Evolutionary conservation across 2,329 filamentous ascomycete genomes (phyloP).

Genomic region (Rhinocladiella similis): DNA sequence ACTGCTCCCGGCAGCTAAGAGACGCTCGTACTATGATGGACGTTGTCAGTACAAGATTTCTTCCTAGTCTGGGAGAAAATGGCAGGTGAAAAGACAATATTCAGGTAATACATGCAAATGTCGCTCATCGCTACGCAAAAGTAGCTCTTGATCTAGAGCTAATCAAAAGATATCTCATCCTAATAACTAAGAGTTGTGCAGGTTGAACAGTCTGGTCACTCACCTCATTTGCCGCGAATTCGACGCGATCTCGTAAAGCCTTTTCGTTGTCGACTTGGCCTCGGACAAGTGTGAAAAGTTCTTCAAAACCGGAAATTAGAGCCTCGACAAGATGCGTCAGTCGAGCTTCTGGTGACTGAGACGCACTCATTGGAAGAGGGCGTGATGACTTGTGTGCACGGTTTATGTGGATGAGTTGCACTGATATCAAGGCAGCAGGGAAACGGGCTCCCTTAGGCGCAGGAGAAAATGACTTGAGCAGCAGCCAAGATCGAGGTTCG

Average conservation of each 20-base stretch:
- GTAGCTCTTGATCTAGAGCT: slow-evolving; percentile 85
- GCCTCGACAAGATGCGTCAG: slow-evolving; percentile 12
- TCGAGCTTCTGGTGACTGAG: slow-evolving; percentile 6
- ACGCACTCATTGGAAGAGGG: slow-evolving; percentile 12
- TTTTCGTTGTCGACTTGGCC: slow-evolving; percentile 15
- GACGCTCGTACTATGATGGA: slow-evolving; percentile 36
- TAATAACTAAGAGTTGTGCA: not conserved
- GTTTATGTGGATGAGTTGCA: not conserved
- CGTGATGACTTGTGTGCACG: not conserved
- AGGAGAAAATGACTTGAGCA: not conserved
- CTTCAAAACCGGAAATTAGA: slow-evolving; percentile 17
- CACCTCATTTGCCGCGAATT: slow-evolving; percentile 26
- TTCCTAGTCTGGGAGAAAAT: slow-evolving; percentile 20
- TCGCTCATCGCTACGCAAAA: slow-evolving; percentile 61
- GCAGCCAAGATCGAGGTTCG: not conserved
- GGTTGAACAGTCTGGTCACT: not conserved
- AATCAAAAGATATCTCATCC: slow-evolving; percentile 53
- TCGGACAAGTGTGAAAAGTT: slow-evolving; percentile 11
- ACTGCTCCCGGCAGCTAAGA: slow-evolving; percentile 31
- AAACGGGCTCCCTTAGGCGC: not conserved
- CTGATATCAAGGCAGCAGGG: not conserved
- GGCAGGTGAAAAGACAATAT: slow-evolving; percentile 32
- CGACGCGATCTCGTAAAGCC: slow-evolving; percentile 14
- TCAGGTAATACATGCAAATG: slow-evolving; percentile 57
- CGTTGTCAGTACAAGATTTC: slow-evolving; percentile 32